Evolutionary conservation across 1,139 yeast genomes (phyloP), one percentile per base, ranked within the genome.

Genomic region (Pneumocystis sp.): DNA sequence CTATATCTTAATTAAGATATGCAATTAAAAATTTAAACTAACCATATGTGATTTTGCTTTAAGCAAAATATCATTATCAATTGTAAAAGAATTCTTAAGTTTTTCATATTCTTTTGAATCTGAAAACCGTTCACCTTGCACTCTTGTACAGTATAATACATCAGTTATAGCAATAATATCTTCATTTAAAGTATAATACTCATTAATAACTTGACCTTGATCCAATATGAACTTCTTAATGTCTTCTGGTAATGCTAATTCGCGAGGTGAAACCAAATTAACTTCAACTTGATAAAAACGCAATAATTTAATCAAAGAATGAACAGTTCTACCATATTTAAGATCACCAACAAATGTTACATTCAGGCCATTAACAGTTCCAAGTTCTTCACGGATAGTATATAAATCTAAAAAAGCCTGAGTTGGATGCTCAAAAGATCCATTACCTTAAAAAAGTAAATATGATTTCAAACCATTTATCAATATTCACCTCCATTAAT

Each of bases 301-400:
- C 75, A 95, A 83, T 76, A 95, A 81, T 76, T 89, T 87, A 76
- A 95, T 89, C 76, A 95, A 83, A 19, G 98, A 93, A 79, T 95
- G 99, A 64, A 95, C 97, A 70, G 99, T 96, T 80, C 99, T 87
- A 67, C 99, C 98, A 74, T 89, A 89, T 77, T 89, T 89, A 82
- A 95, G 83, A 76, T 95, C 99, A 74, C 99, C 99, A 96, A 95
- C 91, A 77, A 95, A 95, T 8, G 99, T 95, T 70, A 95, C 95
- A 62, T 96, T 90, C 74, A 95, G 87, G 75, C 97, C 97, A 75
- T 95, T 95, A 64, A 95, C 97, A 67, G 97, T 89, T 76, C 99
- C 99, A 71, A 95, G 82, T 79, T 95, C 99, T 79, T 95, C 99
- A 79, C 99, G 88, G 72, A 95, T 95, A 66, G 99, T 95, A 82